phyloP scores from a whole-genome alignment of 1,139 yeast genomes.

The Hyphopichia pseudoburtonii region DNA sequence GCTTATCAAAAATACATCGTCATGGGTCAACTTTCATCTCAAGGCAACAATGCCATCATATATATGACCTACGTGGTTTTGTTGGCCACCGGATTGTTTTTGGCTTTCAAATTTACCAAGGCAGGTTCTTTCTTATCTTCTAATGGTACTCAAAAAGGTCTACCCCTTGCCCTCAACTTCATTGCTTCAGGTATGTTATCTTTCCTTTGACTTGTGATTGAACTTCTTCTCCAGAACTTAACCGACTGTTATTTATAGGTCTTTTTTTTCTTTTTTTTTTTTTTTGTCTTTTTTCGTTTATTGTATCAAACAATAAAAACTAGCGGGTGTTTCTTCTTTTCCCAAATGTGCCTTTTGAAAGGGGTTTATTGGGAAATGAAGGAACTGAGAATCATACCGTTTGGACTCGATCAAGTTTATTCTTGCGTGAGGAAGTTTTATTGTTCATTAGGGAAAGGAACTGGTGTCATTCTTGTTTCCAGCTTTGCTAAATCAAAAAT shows the following conservation, averaged over 20 bases:
- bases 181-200: conserved; percentile 82
- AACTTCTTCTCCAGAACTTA: too few relatives aligned
- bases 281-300: neutral
- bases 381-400: conserved; percentile 79
- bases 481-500: too few relatives aligned
- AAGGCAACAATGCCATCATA: conserved; percentile 67
- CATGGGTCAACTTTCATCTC: conserved; percentile 36
- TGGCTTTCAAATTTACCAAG: conserved; percentile 54
- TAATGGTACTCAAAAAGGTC: conserved; percentile 75
- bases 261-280: neutral
- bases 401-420: conserved; percentile 82
- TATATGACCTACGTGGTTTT: conserved; percentile 71
- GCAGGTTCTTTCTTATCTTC: conserved; percentile 63
- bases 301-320: conserved; percentile 15
- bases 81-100: conserved; percentile 56
- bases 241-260: too few relatives aligned
- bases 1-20: too few relatives aligned
- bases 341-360: conserved; percentile 6
- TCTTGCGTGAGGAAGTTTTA: conserved; percentile 80
- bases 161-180: conserved; percentile 83
- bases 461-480: too few relatives aligned
- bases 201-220: too few relatives aligned
- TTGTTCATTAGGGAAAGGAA: conserved; percentile 9
- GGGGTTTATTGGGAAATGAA: conserved; percentile 10
- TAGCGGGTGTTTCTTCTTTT: conserved; percentile 51